phyloP scores from a whole-genome alignment of 1,284 basidiomycete species.

The Ceratobasidium sp. region DNA sequence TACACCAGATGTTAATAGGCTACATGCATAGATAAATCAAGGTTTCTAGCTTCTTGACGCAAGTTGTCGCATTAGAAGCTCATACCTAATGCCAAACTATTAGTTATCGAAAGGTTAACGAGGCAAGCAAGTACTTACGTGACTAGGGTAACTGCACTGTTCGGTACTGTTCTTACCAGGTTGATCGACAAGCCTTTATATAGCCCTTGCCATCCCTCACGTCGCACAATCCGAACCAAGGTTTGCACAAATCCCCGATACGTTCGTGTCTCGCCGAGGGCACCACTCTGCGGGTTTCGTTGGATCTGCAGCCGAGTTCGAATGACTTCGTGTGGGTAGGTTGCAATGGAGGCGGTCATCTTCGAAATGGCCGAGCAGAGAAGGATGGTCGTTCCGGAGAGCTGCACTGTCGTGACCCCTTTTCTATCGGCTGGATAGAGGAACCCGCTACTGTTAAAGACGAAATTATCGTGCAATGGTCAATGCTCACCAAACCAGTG shows the following conservation, averaged over 20 bases:
- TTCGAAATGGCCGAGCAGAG: slow-evolving; percentile 89
- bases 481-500: slow-evolving; percentile 77
- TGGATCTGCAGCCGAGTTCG: slow-evolving; percentile 91
- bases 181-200: slow-evolving; percentile 94
- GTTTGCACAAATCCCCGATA: slow-evolving; percentile 78
- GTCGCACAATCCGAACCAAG: slow-evolving; percentile 75
- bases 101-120: not conserved
- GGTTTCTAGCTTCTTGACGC: not conserved
- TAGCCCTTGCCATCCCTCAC: slow-evolving; percentile 88
- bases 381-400: slow-evolving; percentile 80
- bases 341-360: slow-evolving; percentile 92
- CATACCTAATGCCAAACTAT: slow-evolving; percentile 56
- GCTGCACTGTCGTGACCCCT: slow-evolving; percentile 51
- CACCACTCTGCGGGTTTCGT: slow-evolving; percentile 68
- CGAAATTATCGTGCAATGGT: not conserved
- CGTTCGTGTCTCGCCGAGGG: slow-evolving; percentile 30
- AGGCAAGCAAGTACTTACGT: slow-evolving; percentile 73
- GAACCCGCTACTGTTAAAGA: too few relatives aligned
- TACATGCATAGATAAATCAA: not conserved
- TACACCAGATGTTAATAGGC: too few relatives aligned
- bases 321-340: slow-evolving; percentile 96
- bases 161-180: slow-evolving; percentile 91
- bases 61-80: slow-evolving; percentile 62
- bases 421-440: slow-evolving; percentile 43
- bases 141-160: slow-evolving; percentile 92